Evolutionary conservation across 2,329 filamentous ascomycete species (phyloP).

Genomic region (Catunica adiposa): DNA sequence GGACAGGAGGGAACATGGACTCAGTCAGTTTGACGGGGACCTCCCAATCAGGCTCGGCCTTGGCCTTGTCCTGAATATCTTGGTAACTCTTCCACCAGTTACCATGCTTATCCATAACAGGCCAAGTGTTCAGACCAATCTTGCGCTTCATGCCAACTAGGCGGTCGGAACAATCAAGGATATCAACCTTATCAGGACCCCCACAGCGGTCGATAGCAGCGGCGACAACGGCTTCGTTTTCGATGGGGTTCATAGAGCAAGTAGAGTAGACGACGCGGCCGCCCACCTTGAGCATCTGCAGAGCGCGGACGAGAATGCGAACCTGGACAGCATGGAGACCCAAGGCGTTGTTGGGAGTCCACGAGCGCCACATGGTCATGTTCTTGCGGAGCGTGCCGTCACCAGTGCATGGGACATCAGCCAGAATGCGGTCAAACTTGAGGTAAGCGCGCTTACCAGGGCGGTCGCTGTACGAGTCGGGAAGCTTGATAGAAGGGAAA

Average conservation of each 20-base stretch:
- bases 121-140: constrained; percentile 67
- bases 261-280: constrained; percentile 95
- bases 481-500: constrained; percentile 84
- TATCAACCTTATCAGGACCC: constrained; percentile 60
- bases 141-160: constrained; percentile 61
- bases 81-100: constrained; percentile 68
- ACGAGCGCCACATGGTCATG: constrained; percentile 83
- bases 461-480: constrained; percentile 37
- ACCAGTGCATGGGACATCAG: constrained; percentile 91
- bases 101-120: constrained; percentile 74
- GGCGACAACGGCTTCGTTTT: constrained; percentile 85
- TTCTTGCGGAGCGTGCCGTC: constrained; percentile 94
- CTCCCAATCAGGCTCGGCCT: constrained; percentile 36
- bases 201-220: constrained; percentile 83
- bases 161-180: constrained; percentile 67
- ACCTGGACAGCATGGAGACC: constrained; percentile 78
- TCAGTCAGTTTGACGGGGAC: constrained; percentile 53
- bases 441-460: constrained; percentile 52
- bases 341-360: constrained; percentile 73
- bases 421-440: constrained; percentile 91
- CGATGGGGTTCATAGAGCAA: constrained; percentile 95
- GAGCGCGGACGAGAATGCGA: constrained; percentile 73
- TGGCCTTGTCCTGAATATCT: constrained; percentile 55
- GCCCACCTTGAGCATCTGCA: constrained; percentile 92
- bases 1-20: constrained; percentile 64